Evolutionary conservation across 768 basidiomycete genomes (phyloP).

Genomic region (button mushroom (Agaricus bisporus)): DNA sequence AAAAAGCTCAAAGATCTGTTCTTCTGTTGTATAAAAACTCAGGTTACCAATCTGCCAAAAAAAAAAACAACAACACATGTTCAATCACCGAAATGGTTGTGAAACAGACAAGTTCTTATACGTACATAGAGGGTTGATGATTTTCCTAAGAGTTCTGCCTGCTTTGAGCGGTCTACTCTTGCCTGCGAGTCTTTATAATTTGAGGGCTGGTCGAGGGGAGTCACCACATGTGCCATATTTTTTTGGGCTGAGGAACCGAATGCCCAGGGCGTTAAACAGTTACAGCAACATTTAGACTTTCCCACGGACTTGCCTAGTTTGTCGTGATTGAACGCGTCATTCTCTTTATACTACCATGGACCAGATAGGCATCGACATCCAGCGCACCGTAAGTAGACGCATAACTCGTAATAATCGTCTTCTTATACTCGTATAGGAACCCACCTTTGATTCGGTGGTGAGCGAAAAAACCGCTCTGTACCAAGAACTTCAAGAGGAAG

Average conservation of each 20-base stretch:
- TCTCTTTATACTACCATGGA: slow-evolving; percentile 54
- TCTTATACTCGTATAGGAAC: slow-evolving; percentile 52
- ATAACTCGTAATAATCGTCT: background rate
- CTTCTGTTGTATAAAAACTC: slow-evolving; percentile 93
- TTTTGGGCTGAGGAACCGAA: background rate
- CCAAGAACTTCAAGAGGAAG: slow-evolving; percentile 86
- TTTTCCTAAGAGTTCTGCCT: slow-evolving; percentile 74
- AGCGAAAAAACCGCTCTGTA: slow-evolving; percentile 85
- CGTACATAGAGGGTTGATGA: slow-evolving; percentile 90
- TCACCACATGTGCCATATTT: slow-evolving; percentile 80
- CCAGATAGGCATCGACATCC: slow-evolving; percentile 82
- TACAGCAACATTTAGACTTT: background rate
- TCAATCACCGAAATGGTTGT: slow-evolving; percentile 5
- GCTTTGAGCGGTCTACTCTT: slow-evolving; percentile 70
- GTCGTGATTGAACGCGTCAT: slow-evolving; percentile 43
- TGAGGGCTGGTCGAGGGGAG: slow-evolving; percentile 85
- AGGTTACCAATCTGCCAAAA: slow-evolving; percentile 93
- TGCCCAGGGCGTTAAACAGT: too few species aligned
- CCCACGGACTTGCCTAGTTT: slow-evolving; percentile 19
- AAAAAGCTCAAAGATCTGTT: slow-evolving; percentile 93
- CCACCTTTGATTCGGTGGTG: slow-evolving; percentile 82
- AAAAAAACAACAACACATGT: background rate
- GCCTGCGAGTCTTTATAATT: slow-evolving; percentile 95
- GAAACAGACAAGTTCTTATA: slow-evolving; percentile 19
- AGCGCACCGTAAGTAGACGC: slow-evolving; percentile 58